These are phyloP conservation scores for Kwoniella dendrophila DNA, from an alignment of 768 basidiomycete species.

Conservation along the genomic window DNA sequence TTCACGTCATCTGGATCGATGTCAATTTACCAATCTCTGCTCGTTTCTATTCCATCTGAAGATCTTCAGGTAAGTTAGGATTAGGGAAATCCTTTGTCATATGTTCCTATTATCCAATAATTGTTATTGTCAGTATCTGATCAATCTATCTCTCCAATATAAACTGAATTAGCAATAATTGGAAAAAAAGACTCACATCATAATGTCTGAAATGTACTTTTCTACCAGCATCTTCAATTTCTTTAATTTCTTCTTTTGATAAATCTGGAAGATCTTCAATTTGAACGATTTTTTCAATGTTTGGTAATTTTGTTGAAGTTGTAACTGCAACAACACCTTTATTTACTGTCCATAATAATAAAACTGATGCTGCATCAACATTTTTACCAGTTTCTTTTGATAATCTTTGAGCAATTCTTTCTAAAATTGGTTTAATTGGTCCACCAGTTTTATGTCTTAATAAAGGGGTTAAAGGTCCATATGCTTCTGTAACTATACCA, in stretches of 20 bases:
- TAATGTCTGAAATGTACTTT: conserved; percentile 53
- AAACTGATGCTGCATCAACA: conserved; percentile 30
- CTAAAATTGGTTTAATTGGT: conserved; percentile 47
- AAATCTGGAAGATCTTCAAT: conserved; percentile 37
- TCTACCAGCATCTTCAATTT: conserved; percentile 53
- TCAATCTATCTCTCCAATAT: not conserved
- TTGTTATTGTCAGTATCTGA: not conserved
- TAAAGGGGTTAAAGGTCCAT: conserved; percentile 50
- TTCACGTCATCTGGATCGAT: too few relatives aligned
- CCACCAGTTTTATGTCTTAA: conserved; percentile 42
- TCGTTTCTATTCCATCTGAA: too few relatives aligned
- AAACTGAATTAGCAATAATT: not conserved
- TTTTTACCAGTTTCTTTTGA: conserved; percentile 31
- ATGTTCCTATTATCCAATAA: conserved; percentile 45
- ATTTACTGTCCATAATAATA: conserved; percentile 47
- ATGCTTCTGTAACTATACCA: conserved; percentile 46
- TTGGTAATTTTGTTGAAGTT: conserved; percentile 36
- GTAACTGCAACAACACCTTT: conserved; percentile 49
- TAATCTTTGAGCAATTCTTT: conserved; percentile 35
- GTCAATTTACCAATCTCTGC: too few relatives aligned
- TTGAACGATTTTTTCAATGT: conserved; percentile 40
- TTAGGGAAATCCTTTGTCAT: conserved; percentile 52
- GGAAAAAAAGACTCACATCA: conserved; percentile 22
- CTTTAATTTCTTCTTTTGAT: conserved; percentile 49
- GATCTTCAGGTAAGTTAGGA: conserved; percentile 29